Evolutionary conservation across 202 grass and related monocot genomes (phyloP).

Genomic region (Schoenoplectus triqueter): DNA sequence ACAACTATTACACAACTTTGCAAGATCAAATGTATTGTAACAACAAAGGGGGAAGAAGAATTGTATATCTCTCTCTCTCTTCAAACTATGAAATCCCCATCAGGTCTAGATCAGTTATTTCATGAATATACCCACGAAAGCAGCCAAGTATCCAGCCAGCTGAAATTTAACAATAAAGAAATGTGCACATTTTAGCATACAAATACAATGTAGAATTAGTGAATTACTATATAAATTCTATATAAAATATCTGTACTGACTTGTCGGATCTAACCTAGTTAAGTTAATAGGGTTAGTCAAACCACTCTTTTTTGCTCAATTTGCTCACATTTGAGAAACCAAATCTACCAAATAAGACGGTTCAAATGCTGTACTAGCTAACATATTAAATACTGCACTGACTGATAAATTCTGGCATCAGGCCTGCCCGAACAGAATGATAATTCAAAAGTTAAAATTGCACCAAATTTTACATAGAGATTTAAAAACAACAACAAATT

Average conservation of each 20-base stretch:
- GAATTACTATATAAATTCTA: too few relatives aligned
- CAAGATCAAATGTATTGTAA: background rate
- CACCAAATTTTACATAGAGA: background rate
- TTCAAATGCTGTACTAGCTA: background rate
- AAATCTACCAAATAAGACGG: background rate
- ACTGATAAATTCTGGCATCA: background rate
- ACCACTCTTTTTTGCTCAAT: background rate
- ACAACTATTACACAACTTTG: background rate
- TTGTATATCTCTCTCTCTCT: background rate
- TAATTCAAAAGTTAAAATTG: background rate
- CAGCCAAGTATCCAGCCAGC: conserved; percentile 70
- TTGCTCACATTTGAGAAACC: conserved; percentile 26
- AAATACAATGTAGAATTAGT: background rate
- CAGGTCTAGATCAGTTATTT: conserved; percentile 35
- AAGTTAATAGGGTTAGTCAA: background rate
- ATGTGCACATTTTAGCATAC: too few relatives aligned
- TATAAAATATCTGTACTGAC: too few relatives aligned
- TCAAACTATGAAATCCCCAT: conserved; percentile 28
- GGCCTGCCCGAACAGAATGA: background rate
- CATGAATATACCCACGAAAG: conserved; percentile 57
- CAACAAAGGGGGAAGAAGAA: background rate
- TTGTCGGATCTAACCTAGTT: background rate
- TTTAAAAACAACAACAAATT: background rate
- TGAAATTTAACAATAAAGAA: conserved; percentile 39
- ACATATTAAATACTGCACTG: background rate